Conservation (phyloP, 73 alveolate genomes). For the Uronychia binucleata region DNA sequence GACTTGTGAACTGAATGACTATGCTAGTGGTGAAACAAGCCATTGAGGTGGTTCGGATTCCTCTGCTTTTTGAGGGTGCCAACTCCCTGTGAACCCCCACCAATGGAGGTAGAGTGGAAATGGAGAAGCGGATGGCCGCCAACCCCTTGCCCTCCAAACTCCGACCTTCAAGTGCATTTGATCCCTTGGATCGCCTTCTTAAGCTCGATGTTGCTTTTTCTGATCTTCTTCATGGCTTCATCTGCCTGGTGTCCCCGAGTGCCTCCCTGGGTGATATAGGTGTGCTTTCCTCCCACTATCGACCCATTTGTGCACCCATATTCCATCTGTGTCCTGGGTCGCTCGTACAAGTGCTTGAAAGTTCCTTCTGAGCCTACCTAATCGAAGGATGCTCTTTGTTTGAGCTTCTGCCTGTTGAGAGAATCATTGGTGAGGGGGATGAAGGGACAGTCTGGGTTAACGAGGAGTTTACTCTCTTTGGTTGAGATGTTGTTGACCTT, state of each 20-base stretch:
- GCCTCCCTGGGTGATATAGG: too few relatives aligned
- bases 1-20: background rate
- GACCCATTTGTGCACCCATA: background rate
- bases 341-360: background rate
- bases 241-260: too few relatives aligned
- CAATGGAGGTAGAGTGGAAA: background rate
- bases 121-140: background rate
- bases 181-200: background rate
- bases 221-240: background rate
- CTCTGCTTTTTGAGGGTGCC: background rate
- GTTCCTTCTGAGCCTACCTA: too few relatives aligned
- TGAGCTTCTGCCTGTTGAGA: background rate
- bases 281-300: too few relatives aligned
- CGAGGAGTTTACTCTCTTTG: background rate
- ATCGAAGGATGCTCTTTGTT: background rate
- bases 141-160: background rate
- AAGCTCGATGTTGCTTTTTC: background rate
- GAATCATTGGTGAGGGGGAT: background rate
- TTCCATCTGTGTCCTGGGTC: constrained; percentile 1
- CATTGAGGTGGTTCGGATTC: background rate
- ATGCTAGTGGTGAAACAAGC: background rate
- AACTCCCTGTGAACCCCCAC: background rate
- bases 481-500: background rate
- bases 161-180: background rate
- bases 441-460: background rate